Evolutionary conservation across 1,139 yeast species (phyloP), one percentile per base, ranked within the genome.

Genomic region (Debaryomyces fabryi): DNA sequence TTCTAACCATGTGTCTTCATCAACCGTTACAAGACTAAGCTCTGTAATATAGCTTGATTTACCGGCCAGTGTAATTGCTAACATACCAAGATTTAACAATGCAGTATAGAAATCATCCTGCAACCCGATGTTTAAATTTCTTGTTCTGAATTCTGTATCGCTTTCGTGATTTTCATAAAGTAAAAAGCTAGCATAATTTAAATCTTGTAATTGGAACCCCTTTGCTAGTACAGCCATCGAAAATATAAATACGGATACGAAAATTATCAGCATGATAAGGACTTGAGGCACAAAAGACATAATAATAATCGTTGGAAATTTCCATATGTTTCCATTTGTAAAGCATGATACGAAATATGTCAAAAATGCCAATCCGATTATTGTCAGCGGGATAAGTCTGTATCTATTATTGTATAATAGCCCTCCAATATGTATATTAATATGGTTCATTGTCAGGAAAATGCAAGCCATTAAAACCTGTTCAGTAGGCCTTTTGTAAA

Each of bases 31-130:
- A n/a, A 75, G 60, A 35, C 82, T 72, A 20, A 81, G 69, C 57
- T 86, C 91, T 38, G 81, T 77, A 33, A 85, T 77, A 60, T 85
- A 86, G 52, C 87, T 82, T 15, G 84, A 80, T 52, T 78, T 79
- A 2, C 88, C 85, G 0, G 88, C 85, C 53, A 86, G 82, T 8
- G 86, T 80, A 33, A 86, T 76, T 6, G 88, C 83, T 45, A 86
- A 70, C 48, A 81, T 72, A 0, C 91, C 90, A 44, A 83, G 63
- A 54, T 81, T 82, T 56, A 82, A 71, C 48, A 85, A 65, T 0
- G 85, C 81, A 1, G 86, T 74, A 60, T 83, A 83, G 58, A 86
- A 87, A 60, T 86, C 93, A 59, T 86, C 91, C 45, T 74, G 64
- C 49, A 79, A 62, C 30, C 68, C 56, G 6, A 68, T 47, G 49